Evolutionary conservation across 371 early-diverging fungal species (phyloP).

Genomic region (Funneliformis caledonium): DNA sequence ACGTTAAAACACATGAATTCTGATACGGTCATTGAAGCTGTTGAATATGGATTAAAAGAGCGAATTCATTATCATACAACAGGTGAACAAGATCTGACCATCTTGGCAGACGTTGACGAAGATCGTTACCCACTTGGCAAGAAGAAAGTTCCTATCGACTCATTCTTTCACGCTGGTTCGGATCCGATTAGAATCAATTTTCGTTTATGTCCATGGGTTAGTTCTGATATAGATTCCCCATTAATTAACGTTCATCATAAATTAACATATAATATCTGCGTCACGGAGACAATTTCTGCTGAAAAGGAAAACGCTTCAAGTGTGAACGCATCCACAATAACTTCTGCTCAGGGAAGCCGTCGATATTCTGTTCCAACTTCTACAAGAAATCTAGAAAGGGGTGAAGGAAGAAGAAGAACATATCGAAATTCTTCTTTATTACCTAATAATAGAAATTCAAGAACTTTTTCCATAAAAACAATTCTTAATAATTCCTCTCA

Average conservation of each 20-base stretch:
- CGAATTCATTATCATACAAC: constrained; percentile 12
- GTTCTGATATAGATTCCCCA: neutral
- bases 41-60: constrained; percentile 34
- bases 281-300: neutral
- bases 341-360: neutral
- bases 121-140: constrained; percentile 29
- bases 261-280: neutral
- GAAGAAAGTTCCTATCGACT: neutral
- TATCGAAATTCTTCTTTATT: neutral
- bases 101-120: neutral
- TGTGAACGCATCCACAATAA: neutral
- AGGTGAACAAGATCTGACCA: neutral
- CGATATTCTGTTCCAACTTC: neutral
- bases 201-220: constrained; percentile 27
- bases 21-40: neutral
- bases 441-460: neutral
- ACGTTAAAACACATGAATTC: neutral
- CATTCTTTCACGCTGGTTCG: neutral
- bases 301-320: neutral
- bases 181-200: neutral
- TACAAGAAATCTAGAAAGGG: neutral
- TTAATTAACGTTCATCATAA: constrained; percentile 27
- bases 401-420: too few species aligned
- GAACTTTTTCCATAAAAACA: neutral
- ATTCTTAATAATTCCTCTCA: neutral